A percentile compares a stretch with the other conserved stretches of the same genome.
These are phyloP conservation scores for Microglena sp. DNA, from an alignment of 139 green algal genomes.

Conservation along the genomic window DNA sequence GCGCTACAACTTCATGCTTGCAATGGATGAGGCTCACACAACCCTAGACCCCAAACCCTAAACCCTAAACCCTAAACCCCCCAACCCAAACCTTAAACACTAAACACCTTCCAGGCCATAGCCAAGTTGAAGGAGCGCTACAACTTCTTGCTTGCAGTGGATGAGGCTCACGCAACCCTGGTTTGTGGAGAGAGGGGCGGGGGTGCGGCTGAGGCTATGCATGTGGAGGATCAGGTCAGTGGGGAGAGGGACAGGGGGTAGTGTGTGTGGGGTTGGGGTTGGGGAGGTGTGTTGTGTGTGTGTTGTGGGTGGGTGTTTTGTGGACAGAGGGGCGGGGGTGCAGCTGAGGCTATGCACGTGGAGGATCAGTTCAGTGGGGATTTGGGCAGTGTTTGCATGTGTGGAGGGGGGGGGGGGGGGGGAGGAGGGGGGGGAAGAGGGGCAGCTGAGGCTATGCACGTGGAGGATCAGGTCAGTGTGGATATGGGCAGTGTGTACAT, in stretches of 20 bases:
- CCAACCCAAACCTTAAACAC: no score
- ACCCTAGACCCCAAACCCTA: no score
- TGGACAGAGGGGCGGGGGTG: constrained; percentile 62
- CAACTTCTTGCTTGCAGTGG: constrained; percentile 78
- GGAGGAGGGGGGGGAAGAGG: constrained; percentile 60
- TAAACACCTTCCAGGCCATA: constrained; percentile 44
- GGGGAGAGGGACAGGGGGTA: background rate
- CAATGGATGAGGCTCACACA: constrained; percentile 89
- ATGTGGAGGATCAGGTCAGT: constrained; percentile 19
- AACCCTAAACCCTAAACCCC: no score
- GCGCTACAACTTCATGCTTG: constrained; percentile 75
- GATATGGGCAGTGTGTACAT: background rate
- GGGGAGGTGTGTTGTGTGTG: no score
- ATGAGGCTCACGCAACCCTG: constrained; percentile 94
- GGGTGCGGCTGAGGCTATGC: constrained; percentile 50
- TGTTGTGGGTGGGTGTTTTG: no score
- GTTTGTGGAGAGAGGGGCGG: constrained; percentile 67
- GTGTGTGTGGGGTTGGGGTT: no score
- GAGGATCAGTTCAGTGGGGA: constrained; percentile 7
- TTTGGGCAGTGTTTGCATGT: no score
- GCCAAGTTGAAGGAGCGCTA: constrained; percentile 45
- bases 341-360: constrained; percentile 35
- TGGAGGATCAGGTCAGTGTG: constrained; percentile 14
- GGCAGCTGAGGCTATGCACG: constrained; percentile 38
- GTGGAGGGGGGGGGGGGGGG: no score